These are phyloP conservation scores for Hypoxylon sp. DNA, from an alignment of 2,329 filamentous ascomycete genomes.

Conservation along the genomic window DNA sequence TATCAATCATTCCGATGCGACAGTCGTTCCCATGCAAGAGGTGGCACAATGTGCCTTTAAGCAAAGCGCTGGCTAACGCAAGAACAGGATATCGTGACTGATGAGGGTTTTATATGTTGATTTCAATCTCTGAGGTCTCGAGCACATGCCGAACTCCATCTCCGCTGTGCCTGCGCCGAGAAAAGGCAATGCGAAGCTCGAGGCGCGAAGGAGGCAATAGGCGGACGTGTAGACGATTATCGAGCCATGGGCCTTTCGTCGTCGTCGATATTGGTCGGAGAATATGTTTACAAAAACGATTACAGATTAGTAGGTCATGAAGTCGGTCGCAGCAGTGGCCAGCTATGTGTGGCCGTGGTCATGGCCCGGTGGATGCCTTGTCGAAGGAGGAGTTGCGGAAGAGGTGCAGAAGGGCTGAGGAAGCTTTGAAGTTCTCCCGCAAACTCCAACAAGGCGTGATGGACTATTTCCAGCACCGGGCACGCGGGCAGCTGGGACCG, in stretches of 20 bases:
- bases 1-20: slow-evolving; percentile 48
- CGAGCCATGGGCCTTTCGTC: slow-evolving; percentile 27
- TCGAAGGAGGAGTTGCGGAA: slow-evolving; percentile 11
- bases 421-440: slow-evolving; percentile 24
- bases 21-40: slow-evolving; percentile 46
- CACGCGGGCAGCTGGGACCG: slow-evolving; percentile 16
- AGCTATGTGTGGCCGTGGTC: slow-evolving; percentile 22
- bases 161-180: slow-evolving; percentile 42
- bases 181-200: slow-evolving; percentile 30
- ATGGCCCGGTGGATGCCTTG: slow-evolving; percentile 18
- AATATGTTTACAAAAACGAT: neutral
- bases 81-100: slow-evolving; percentile 23
- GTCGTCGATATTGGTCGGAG: neutral
- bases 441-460: slow-evolving; percentile 25
- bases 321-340: slow-evolving; percentile 9
- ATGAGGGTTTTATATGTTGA: slow-evolving; percentile 35
- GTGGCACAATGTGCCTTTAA: slow-evolving; percentile 15
- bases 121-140: slow-evolving; percentile 49
- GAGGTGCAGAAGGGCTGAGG: slow-evolving; percentile 16
- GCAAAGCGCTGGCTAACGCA: slow-evolving; percentile 19
- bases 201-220: slow-evolving; percentile 13
- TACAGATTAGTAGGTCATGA: slow-evolving; percentile 13
- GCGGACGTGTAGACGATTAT: slow-evolving; percentile 15
- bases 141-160: slow-evolving; percentile 54
- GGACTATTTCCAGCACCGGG: slow-evolving; percentile 20